Evolutionary conservation across 1,139 yeast species (phyloP).

Genomic region (Torulaspora pretoriensis): DNA sequence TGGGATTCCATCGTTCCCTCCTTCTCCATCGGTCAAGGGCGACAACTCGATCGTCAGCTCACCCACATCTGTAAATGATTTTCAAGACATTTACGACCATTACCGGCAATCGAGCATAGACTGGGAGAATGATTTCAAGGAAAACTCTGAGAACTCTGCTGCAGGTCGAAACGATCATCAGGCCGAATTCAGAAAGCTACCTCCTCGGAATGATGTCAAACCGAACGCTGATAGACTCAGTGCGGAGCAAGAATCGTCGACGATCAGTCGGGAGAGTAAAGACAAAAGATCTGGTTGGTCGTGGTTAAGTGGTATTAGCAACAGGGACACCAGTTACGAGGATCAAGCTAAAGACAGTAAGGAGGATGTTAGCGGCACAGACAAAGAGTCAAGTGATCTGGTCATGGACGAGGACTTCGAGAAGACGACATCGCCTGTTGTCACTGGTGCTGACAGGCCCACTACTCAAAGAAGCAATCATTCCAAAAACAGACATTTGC

Average conservation of each 20-base stretch:
- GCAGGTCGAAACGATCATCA: background rate
- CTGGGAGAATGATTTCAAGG: slow-evolving; percentile 16
- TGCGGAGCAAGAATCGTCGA: background rate
- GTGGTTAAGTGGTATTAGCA: slow-evolving; percentile 16
- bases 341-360: background rate
- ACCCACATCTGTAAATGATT: slow-evolving; percentile 25
- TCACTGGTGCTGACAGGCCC: slow-evolving; percentile 10
- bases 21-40: slow-evolving; percentile 4
- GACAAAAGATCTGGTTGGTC: slow-evolving; percentile 21
- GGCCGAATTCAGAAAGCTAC: background rate
- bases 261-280: slow-evolving; percentile 3
- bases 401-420: slow-evolving; percentile 11
- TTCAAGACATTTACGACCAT: slow-evolving; percentile 31
- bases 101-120: slow-evolving; percentile 25
- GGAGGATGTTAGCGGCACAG: background rate
- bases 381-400: background rate
- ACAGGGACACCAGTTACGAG: slow-evolving; percentile 3
- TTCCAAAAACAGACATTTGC: slow-evolving; percentile 29
- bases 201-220: background rate
- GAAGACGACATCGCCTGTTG: slow-evolving; percentile 11
- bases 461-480: slow-evolving; percentile 22
- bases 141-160: slow-evolving; percentile 6
- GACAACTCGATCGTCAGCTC: slow-evolving; percentile 13
- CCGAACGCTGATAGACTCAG: background rate
- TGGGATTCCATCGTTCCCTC: background rate